A percentile compares a stretch with the other conserved stretches of the same genome.
Conservation (phyloP, 306 rosid genomes). For the Astragalus membranaceus region DNA sequence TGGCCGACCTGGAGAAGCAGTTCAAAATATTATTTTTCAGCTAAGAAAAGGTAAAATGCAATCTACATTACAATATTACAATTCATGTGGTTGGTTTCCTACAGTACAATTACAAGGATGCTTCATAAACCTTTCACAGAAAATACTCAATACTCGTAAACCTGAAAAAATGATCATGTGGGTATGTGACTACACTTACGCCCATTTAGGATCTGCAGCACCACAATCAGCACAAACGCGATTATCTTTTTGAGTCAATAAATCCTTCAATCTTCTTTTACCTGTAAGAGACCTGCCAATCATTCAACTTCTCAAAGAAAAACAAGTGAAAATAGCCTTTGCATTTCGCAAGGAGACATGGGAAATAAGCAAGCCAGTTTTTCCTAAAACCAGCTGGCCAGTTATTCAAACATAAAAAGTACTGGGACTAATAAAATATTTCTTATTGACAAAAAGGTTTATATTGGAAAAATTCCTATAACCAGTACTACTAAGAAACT, state of each 20-base stretch:
- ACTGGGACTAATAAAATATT: not conserved
- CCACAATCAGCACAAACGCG: conserved; percentile 83
- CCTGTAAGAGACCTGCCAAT: conserved; percentile 46
- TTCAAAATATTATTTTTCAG: conserved; percentile 11
- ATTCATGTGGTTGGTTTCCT: conserved; percentile 5
- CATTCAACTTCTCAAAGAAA: conserved; percentile 26
- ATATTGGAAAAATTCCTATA: not conserved
- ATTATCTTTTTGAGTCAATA: conserved; percentile 74
- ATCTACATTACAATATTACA: not conserved
- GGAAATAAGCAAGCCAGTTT: not conserved
- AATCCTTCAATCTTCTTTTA: conserved; percentile 64
- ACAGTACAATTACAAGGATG: conserved; percentile 4
- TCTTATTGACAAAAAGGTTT: not conserved
- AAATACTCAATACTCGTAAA: not conserved
- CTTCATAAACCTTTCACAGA: not conserved
- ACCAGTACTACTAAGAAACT: not conserved
- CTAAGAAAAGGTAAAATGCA: not conserved
- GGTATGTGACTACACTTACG: conserved; percentile 49
- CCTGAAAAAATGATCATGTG: not conserved
- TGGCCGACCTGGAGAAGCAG: conserved; percentile 66
- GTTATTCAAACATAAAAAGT: not conserved
- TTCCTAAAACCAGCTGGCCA: not conserved
- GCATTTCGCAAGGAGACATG: not conserved
- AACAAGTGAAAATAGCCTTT: conserved; percentile 8
- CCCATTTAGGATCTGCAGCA: conserved; percentile 94